These are phyloP conservation scores for Blastobotrys indianensis DNA, from an alignment of 1,139 yeast genomes.

Conservation along the genomic window DNA sequence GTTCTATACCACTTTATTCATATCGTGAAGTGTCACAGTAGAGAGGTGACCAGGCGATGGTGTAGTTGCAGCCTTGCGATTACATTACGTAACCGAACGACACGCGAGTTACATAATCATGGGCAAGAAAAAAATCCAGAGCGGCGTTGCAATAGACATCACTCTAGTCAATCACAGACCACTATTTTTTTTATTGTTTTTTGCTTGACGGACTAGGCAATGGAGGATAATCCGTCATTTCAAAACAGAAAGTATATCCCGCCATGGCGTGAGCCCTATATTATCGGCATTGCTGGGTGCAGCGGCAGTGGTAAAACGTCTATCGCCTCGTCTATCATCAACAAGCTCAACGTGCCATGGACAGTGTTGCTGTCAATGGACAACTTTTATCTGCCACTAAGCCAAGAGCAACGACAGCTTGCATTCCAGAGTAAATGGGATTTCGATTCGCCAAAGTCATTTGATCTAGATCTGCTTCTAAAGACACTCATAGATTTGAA, in stretches of 20 bases:
- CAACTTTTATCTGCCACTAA: constrained; percentile 78
- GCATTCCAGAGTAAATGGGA: constrained; percentile 72
- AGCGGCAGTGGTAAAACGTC: constrained; percentile 96
- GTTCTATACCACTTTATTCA: neutral
- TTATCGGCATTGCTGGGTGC: constrained; percentile 91
- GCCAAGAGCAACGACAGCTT: constrained; percentile 48
- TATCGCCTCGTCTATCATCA: constrained; percentile 76
- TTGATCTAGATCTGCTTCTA: constrained; percentile 69
- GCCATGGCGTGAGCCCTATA: constrained; percentile 94
- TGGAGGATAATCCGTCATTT: constrained; percentile 17
- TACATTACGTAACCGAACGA: no score
- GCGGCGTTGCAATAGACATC: neutral
- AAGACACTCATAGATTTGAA: constrained; percentile 61
- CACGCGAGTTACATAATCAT: neutral
- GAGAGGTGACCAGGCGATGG: neutral
- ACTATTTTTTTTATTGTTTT: no score
- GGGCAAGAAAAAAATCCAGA: neutral
- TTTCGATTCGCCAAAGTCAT: constrained; percentile 77
- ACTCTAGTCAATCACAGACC: no score
- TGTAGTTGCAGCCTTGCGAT: no score
- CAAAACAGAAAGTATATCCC: constrained; percentile 41
- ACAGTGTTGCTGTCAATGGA: constrained; percentile 88
- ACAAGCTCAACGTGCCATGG: constrained; percentile 75
- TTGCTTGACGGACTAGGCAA: neutral
- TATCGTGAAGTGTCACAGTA: no score